phyloP scores from a whole-genome alignment of 2,329 filamentous ascomycete genomes.

The Exophiala phaeomuriformis region DNA sequence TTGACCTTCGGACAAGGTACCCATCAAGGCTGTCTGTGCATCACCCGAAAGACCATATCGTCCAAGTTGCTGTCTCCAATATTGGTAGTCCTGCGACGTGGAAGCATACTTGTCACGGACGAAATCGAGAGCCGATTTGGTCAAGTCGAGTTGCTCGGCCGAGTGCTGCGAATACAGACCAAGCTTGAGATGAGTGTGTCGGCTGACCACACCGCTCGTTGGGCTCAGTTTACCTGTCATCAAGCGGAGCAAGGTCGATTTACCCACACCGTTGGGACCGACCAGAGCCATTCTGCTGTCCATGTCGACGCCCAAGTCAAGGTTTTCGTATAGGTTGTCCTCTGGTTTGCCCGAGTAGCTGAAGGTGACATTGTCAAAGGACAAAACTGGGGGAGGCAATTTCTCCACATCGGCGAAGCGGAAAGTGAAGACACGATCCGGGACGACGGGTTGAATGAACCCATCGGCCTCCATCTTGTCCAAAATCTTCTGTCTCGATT shows the following conservation, averaged over 20 bases:
- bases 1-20: conserved; percentile 93
- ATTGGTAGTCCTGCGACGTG: conserved; percentile 95
- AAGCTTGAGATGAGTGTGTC: conserved; percentile 97
- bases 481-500: conserved; percentile 98
- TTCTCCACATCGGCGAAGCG: conserved; percentile 98
- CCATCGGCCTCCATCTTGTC: conserved; percentile 99
- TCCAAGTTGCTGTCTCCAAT: conserved; percentile 97
- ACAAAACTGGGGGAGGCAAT: conserved; percentile 92
- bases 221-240: conserved; percentile 94
- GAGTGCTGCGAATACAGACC: conserved; percentile 98
- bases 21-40: conserved; percentile 93
- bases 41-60: conserved; percentile 90
- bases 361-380: conserved; percentile 96
- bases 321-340: conserved; percentile 91
- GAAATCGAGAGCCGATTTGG: conserved; percentile 95
- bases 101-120: conserved; percentile 88
- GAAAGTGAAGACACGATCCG: conserved; percentile 91
- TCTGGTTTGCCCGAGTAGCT: conserved; percentile 85
- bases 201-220: conserved; percentile 68
- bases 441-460: conserved; percentile 83
- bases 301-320: conserved; percentile 99
- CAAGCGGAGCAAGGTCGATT: conserved; percentile 89
- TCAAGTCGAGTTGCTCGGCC: conserved; percentile 94
- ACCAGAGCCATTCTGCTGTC: conserved; percentile 95
- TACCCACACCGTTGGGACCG: conserved; percentile 97